Conservation (phyloP, 2,329 filamentous ascomycete species). For the Pezicula carpinea region DNA sequence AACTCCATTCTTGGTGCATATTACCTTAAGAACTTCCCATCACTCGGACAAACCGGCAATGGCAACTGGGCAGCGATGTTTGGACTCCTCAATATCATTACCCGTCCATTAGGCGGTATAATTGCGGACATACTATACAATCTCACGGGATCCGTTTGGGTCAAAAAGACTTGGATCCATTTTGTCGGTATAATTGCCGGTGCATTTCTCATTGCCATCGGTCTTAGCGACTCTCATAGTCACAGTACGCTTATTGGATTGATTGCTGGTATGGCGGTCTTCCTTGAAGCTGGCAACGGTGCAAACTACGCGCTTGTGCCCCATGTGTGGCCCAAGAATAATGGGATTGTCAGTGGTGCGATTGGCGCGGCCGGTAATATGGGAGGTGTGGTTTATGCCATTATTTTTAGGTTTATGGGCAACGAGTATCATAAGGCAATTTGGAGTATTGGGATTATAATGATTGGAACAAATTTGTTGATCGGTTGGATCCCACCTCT, state of each 20-base stretch:
- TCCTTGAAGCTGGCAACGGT: constrained; percentile 71
- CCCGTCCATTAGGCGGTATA: constrained; percentile 60
- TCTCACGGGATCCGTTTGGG: constrained; percentile 45
- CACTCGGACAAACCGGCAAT: constrained; percentile 49
- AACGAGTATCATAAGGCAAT: constrained; percentile 63
- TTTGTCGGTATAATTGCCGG: constrained; percentile 51
- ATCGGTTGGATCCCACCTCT: constrained; percentile 57
- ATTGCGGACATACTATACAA: constrained; percentile 38
- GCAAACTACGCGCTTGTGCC: constrained; percentile 53
- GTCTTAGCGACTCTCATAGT: constrained; percentile 56
- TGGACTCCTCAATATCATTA: constrained; percentile 67
- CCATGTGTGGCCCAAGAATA: constrained; percentile 54
- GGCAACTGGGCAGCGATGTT: constrained; percentile 68
- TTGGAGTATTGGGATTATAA: constrained; percentile 76
- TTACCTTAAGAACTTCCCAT: constrained; percentile 55
- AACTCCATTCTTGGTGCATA: constrained; percentile 55
- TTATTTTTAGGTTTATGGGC: constrained; percentile 72
- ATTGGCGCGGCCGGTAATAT: constrained; percentile 77
- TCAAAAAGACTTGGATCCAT: constrained; percentile 59
- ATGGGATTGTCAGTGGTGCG: constrained; percentile 60
- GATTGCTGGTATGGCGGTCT: constrained; percentile 71
- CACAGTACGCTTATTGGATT: constrained; percentile 69
- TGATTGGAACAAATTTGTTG: constrained; percentile 61
- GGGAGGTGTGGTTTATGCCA: constrained; percentile 76
- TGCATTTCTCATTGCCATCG: constrained; percentile 56